Evolutionary conservation across 768 basidiomycete species (phyloP).

Genomic region (Mycena rebaudengoi): DNA sequence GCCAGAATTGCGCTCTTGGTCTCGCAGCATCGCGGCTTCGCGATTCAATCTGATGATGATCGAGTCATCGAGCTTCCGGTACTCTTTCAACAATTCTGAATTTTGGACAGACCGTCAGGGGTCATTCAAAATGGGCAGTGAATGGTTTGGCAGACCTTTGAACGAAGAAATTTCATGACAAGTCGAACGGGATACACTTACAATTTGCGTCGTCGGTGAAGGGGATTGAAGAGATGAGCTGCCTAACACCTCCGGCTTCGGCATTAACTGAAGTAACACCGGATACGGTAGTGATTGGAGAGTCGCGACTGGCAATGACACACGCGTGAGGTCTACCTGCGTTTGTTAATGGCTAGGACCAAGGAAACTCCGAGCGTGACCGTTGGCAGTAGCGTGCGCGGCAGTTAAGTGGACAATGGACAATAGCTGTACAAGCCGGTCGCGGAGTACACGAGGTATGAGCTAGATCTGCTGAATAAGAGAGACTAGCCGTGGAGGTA

Average conservation of each 20-base stretch:
- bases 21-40: conserved; percentile 77
- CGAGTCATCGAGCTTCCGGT: conserved; percentile 80
- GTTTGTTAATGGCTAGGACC: too few relatives aligned
- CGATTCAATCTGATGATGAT: conserved; percentile 86
- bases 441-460: too few relatives aligned
- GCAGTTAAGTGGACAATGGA: too few relatives aligned
- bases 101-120: conserved; percentile 80
- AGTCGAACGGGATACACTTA: conserved; percentile 78
- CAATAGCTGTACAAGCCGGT: too few relatives aligned
- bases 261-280: conserved; percentile 43
- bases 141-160: conserved; percentile 5
- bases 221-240: conserved; percentile 77
- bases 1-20: conserved; percentile 64
- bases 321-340: too few relatives aligned
- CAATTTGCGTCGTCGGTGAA: conserved; percentile 68
- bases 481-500: too few relatives aligned
- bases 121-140: background rate
- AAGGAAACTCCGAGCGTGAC: too few relatives aligned
- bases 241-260: conserved; percentile 56
- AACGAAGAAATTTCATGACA: conserved; percentile 48
- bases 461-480: too few relatives aligned
- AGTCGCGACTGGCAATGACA: too few relatives aligned
- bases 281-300: too few relatives aligned
- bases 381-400: too few relatives aligned
- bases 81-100: conserved; percentile 83